Conservation (phyloP, 805 yeast genomes). For the Kuraishia piskuri region DNA sequence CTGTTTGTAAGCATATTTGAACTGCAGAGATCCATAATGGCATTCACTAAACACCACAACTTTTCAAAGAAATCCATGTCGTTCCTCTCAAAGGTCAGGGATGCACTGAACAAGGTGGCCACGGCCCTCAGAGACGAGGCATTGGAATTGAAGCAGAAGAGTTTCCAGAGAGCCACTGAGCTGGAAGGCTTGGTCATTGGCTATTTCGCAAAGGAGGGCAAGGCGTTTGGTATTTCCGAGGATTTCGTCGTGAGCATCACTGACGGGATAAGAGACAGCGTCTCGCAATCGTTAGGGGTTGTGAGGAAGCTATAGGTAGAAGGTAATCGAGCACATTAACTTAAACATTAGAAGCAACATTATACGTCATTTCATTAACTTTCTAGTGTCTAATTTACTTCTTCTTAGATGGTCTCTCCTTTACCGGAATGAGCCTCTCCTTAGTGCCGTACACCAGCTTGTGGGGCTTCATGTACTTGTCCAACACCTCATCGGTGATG, state of each 20-base stretch:
- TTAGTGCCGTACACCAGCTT: conserved; percentile 65
- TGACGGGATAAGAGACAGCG: conserved; percentile 7
- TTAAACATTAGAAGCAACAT: no score
- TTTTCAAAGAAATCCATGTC: conserved; percentile 1
- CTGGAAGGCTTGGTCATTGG: conserved; percentile 3
- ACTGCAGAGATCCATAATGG: conserved; percentile 6
- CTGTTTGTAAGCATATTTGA: not conserved
- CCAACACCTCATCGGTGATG: conserved; percentile 54
- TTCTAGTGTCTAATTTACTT: conserved; percentile 11
- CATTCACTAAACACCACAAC: conserved; percentile 13
- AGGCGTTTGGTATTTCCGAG: conserved; percentile 11
- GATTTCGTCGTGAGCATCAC: conserved; percentile 7
- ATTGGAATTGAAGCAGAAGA: conserved; percentile 8
- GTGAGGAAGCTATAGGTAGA: not conserved
- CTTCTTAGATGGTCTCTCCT: conserved; percentile 39
- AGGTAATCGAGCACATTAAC: not conserved
- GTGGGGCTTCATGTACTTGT: conserved; percentile 77
- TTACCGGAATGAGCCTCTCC: conserved; percentile 67
- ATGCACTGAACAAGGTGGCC: conserved; percentile 4
- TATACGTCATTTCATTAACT: not conserved
- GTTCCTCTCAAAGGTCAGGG: not conserved
- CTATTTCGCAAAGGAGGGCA: conserved; percentile 16
- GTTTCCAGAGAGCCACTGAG: conserved; percentile 7
- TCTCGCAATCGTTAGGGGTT: conserved; percentile 8
- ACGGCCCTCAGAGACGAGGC: conserved; percentile 9